Evolutionary conservation across 345 rosid genomes (phyloP), one percentile per base, ranked within the genome.

Genomic region (Hibiscus tridactylites): DNA sequence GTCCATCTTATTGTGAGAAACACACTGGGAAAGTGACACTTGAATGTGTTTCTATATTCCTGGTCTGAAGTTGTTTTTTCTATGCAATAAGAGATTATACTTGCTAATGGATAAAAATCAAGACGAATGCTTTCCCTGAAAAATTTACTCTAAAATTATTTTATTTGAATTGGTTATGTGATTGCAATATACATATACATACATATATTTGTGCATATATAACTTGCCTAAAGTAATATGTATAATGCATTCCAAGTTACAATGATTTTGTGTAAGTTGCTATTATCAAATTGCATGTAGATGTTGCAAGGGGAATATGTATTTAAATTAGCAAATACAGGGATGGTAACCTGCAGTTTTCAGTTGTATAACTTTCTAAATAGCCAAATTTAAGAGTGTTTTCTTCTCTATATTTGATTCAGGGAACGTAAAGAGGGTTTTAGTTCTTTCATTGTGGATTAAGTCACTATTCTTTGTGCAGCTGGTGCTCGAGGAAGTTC

Each of bases 401-500:
- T 70, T 35, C 5, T 42, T 7, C 6, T 31, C 19, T 29, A 6
- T 63, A 42, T 37, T 9, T 24, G 39, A 37, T 2, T 57, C 56
- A 3, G 7, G 52, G 8, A 56, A 13, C 65, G 0, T 24, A 26
- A 49, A 50, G 26, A 24, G 2, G 6, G 31, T 31, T 17, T 8
- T 17, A 39, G 57, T 17, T 61, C 42, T 46, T 35, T 35, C 29
- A 56, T 24, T 50, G 70, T n/a, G 64, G 31, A 37, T 63, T 75
- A 24, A 6, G 53, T 49, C 37, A 5, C 3, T 68, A 47, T 58
- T 13, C 2, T 68, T 33, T 46, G 17, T 46, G 71, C 71, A 85
- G 86, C 24, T 69, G 65, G 19, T 31, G 24, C 17, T 46, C 65
- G 19, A 17, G 65, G 13, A 76, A n/a, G 15, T 56, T 66, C 62